phyloP scores from a whole-genome alignment of 1,284 basidiomycete genomes.

The Chiua sp. region DNA sequence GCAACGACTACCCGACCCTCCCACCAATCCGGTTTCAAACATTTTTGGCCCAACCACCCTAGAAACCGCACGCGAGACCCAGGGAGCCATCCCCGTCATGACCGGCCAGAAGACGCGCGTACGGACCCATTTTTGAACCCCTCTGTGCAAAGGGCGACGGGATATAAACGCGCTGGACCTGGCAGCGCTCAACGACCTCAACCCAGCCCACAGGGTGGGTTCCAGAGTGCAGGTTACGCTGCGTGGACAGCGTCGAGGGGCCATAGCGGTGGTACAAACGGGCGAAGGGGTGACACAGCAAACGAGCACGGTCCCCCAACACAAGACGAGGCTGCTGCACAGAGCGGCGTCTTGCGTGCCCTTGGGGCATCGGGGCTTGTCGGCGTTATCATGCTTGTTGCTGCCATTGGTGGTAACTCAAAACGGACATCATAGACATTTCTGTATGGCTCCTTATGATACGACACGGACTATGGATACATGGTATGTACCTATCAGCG shows the following conservation, averaged over 20 bases:
- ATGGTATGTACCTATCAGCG: no score
- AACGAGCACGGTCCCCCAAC: conserved; percentile 11
- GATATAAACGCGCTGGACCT: conserved; percentile 8
- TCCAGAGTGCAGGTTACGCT: neutral
- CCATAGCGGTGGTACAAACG: neutral
- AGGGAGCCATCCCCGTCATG: conserved; percentile 8
- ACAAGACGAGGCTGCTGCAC: conserved; percentile 29
- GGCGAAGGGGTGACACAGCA: conserved; percentile 3
- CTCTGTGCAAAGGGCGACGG: conserved; percentile 34
- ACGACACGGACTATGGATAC: neutral
- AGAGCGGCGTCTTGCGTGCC: conserved; percentile 31
- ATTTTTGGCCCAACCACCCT: conserved; percentile 34
- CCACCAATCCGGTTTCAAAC: conserved; percentile 31
- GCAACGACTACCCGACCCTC: conserved; percentile 34
- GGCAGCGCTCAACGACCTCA: neutral
- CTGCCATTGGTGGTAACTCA: conserved; percentile 18
- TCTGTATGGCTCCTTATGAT: neutral
- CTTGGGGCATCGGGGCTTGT: conserved; percentile 36
- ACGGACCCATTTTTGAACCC: conserved; percentile 32
- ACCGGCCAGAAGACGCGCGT: conserved; percentile 11
- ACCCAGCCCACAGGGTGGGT: conserved; percentile 2
- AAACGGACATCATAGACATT: conserved; percentile 19
- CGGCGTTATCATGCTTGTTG: conserved; percentile 31
- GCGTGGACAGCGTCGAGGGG: conserved; percentile 5
- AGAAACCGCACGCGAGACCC: conserved; percentile 22